Percentiles rank a stretch among this genome's conserved stretches.
These are phyloP conservation scores for Ascochyta rabiei DNA, from an alignment of 2,329 filamentous ascomycete genomes.

Conservation along the genomic window DNA sequence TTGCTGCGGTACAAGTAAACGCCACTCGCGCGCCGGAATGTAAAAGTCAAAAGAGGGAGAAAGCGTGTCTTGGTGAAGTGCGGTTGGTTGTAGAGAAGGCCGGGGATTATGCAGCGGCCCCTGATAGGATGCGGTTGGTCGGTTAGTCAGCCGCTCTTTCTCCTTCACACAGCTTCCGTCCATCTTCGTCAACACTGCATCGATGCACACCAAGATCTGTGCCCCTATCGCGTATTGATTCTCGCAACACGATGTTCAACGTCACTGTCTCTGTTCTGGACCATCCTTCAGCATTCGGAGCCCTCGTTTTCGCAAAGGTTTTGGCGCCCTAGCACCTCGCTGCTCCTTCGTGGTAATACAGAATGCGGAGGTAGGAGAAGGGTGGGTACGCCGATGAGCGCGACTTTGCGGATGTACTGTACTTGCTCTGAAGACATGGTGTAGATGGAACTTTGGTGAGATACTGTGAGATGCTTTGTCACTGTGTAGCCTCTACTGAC, in stretches of 20 bases:
- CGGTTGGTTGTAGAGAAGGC: too few species aligned
- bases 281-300: not conserved
- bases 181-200: not conserved
- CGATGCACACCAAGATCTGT: not conserved
- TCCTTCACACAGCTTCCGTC: not conserved
- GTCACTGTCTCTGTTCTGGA: not conserved
- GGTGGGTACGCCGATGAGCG: conserved; percentile 46
- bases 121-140: not conserved
- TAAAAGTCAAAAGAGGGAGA: too few species aligned
- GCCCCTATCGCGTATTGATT: not conserved
- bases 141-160: not conserved
- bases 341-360: not conserved
- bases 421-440: conserved; percentile 5
- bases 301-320: not conserved
- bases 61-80: too few species aligned
- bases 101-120: not conserved
- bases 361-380: not conserved
- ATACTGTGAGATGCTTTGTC: too few species aligned
- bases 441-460: too few species aligned
- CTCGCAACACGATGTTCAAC: not conserved
- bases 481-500: not conserved
- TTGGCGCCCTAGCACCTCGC: too few species aligned
- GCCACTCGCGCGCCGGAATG: too few species aligned
- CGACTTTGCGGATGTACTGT: conserved; percentile 34
- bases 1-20: too few species aligned